phyloP scores from a whole-genome alignment of 2,329 filamentous ascomycete genomes.

The Arthrinium puccinioides region DNA sequence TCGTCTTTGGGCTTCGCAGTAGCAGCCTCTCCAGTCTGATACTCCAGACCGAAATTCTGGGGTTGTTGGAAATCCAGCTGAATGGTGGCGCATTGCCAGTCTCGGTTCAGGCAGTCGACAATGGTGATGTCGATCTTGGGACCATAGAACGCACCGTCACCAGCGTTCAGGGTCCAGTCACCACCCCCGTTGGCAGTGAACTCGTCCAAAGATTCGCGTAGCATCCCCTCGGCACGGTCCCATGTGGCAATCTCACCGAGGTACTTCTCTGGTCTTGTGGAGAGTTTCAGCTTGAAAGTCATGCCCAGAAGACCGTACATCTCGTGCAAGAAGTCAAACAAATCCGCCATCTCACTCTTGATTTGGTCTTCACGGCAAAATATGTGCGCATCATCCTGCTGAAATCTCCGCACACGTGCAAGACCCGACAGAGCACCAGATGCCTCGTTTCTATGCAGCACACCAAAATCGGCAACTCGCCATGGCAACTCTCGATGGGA shows the following conservation, averaged over 20 bases:
- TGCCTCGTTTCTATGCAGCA: conserved; percentile 79
- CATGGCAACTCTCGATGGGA: conserved; percentile 78
- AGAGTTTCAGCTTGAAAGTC: conserved; percentile 90
- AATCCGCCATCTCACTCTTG: conserved; percentile 53
- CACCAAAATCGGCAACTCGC: conserved; percentile 80
- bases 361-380: conserved; percentile 64
- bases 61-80: conserved; percentile 87
- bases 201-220: conserved; percentile 70
- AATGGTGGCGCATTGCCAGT: conserved; percentile 87
- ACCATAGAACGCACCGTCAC: conserved; percentile 96
- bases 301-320: conserved; percentile 79
- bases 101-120: conserved; percentile 75
- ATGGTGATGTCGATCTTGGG: conserved; percentile 98
- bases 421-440: conserved; percentile 75
- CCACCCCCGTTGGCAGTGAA: conserved; percentile 57
- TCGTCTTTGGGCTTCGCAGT: conserved; percentile 31
- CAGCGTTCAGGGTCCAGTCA: conserved; percentile 85
- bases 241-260: conserved; percentile 82
- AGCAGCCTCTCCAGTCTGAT: conserved; percentile 61
- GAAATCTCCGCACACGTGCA: conserved; percentile 78
- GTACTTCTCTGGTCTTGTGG: conserved; percentile 81
- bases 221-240: conserved; percentile 77
- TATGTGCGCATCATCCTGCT: conserved; percentile 88
- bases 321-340: conserved; percentile 63
- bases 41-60: conserved; percentile 80